These are phyloP conservation scores for Suillus plorans DNA, from an alignment of 768 basidiomycete genomes.

Conservation along the genomic window DNA sequence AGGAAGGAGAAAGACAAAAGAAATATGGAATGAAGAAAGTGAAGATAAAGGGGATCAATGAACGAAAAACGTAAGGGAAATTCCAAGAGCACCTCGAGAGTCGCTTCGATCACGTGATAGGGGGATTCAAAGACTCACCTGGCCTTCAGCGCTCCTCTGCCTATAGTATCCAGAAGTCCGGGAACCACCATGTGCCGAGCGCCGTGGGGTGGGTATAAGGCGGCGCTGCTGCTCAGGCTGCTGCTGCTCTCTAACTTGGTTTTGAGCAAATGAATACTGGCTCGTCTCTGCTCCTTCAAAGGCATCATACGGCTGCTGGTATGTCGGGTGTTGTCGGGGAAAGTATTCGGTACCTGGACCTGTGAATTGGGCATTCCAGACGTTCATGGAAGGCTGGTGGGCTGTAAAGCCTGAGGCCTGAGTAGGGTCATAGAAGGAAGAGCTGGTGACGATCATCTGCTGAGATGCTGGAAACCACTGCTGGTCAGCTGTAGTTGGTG, in stretches of 20 bases:
- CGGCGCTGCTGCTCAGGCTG: slow-evolving; percentile 12
- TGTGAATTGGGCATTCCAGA: slow-evolving; percentile 20
- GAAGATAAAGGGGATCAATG: not conserved
- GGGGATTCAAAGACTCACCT: not conserved
- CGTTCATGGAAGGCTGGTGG: slow-evolving; percentile 46
- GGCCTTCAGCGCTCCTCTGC: not conserved
- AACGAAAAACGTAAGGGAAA: not conserved
- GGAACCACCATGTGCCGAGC: slow-evolving; percentile 9
- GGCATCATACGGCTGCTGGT: slow-evolving; percentile 1
- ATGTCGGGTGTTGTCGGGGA: slow-evolving; percentile 6
- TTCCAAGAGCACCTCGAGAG: not conserved
- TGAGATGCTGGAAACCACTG: slow-evolving; percentile 6
- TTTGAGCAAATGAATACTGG: not conserved
- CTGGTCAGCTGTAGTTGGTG: not conserved
- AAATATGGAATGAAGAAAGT: not conserved
- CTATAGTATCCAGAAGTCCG: not conserved
- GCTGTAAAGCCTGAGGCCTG: slow-evolving; percentile 33
- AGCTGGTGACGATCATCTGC: slow-evolving; percentile 53
- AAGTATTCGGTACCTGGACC: not conserved
- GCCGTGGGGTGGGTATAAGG: slow-evolving; percentile 18
- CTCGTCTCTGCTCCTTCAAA: not conserved
- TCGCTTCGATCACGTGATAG: not conserved
- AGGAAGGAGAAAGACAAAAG: slow-evolving; percentile 1
- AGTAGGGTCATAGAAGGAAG: slow-evolving; percentile 54
- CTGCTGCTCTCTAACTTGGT: not conserved